Conservation (phyloP, 139 green algal species). For the Chlamydomonas incerta region DNA sequence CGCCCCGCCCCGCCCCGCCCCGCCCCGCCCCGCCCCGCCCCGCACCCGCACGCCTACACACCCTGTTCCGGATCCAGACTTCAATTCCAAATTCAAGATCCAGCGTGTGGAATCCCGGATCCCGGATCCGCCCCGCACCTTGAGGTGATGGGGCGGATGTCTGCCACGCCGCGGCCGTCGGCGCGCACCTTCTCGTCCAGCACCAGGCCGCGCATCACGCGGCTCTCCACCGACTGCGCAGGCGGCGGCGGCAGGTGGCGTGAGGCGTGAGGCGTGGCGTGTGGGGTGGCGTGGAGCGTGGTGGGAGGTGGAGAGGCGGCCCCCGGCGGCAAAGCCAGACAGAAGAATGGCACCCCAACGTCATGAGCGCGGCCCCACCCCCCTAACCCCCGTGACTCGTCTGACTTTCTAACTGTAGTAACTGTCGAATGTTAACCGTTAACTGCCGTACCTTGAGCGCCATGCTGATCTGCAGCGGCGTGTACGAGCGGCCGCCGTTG, state of each 20-base stretch:
- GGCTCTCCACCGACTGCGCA: conserved; percentile 68
- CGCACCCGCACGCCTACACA: no score
- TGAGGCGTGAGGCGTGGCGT: background rate
- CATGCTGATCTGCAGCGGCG: conserved; percentile 38
- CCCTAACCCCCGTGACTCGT: background rate
- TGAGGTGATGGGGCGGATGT: conserved; percentile 88
- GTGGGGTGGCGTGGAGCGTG: background rate
- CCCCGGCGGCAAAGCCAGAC: background rate
- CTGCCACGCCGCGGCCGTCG: conserved; percentile 81
- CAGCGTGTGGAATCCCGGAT: no score
- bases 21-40: no score
- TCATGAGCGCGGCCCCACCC: no score
- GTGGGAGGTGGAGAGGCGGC: background rate
- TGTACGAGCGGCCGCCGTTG: conserved; percentile 7
- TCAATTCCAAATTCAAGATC: no score
- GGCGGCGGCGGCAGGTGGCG: background rate
- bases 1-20: no score
- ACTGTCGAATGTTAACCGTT: no score
- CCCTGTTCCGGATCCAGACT: no score
- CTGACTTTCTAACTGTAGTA: no score
- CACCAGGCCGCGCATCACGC: conserved; percentile 74
- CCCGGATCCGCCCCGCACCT: background rate
- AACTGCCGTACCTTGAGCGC: conserved; percentile 45
- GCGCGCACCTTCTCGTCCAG: conserved; percentile 73
- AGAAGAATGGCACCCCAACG: background rate